Evolutionary conservation across 2,329 filamentous ascomycete species (phyloP), one percentile per base, ranked within the genome.

Genomic region (Phialophora chinensis): DNA sequence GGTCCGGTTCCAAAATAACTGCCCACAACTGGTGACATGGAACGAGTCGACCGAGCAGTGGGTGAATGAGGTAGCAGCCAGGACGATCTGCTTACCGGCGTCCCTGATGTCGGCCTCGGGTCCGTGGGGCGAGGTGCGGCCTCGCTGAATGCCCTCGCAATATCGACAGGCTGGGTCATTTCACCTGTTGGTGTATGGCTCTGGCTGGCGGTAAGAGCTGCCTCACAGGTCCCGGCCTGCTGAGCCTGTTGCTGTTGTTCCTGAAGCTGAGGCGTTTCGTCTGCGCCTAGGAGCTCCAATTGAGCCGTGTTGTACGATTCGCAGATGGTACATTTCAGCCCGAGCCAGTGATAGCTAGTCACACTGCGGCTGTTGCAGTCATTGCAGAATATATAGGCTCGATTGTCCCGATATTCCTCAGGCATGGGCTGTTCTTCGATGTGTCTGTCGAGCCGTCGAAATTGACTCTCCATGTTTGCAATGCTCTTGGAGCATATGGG

Each of bases 381-480:
- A 76, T 99, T 98, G 79, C 95, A 99, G 68, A 93, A 87, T 58
- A 98, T 87, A 69, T 93, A 87, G 14, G 93, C 94, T 69, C 88
- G 88, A 4, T 91, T 93, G 73, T 92, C 88, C 67, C 82, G 84
- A 74, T 93, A 96, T 70, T 96, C 91, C 5, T 84, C 80, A 0
- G 95, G 95, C 93, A 99, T 98, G 1, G 95, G 95, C 76, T 99
- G 95, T 53, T 86, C 85, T 70, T 91, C 86, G 67, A 99, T 97
- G 58, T 92, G 90, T 60, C 93, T 87, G 74, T 97, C 94, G 38
- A 98, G 81, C 72, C 95, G 95, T 57, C 92, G 89, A 81, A 98
- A 99, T 73, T 96, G 91, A 44, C 91, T 87, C 75, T 97, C 94
- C 94, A 99, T 99, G 75, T 98, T 98, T 71, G 92, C 88, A n/a